Conservation (phyloP, 2,329 filamentous ascomycete species). For the Fusarium oxysporum region DNA sequence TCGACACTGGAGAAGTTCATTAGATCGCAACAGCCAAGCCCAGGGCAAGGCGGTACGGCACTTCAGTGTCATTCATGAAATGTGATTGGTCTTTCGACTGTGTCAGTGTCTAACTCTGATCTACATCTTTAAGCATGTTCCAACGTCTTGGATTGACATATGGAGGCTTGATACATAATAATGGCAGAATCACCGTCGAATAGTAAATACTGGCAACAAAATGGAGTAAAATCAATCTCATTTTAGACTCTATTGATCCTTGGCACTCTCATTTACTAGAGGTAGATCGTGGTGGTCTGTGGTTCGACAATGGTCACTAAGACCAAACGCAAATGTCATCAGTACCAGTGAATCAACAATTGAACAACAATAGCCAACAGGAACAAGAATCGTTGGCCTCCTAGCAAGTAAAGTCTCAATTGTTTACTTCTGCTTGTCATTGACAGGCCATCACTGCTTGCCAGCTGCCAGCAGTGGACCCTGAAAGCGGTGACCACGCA, state of each 20-base stretch:
- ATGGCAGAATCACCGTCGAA: neutral
- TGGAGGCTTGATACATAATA: rapidly evolving
- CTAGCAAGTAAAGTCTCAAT: neutral
- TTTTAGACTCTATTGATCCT: conserved; percentile 19
- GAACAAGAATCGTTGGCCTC: neutral
- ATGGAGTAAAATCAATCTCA: conserved; percentile 25
- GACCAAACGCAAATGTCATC: neutral
- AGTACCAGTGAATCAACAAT: neutral
- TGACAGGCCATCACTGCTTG: neutral
- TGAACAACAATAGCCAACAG: neutral
- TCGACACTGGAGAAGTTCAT: neutral
- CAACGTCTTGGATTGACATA: neutral
- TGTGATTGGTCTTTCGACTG: conserved; percentile 9
- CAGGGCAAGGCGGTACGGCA: neutral
- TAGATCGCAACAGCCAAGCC: neutral
- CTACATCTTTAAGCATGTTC: neutral
- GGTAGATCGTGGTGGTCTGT: neutral
- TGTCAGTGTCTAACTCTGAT: neutral
- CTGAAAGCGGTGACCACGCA: conserved; percentile 1
- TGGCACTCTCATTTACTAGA: conserved; percentile 9
- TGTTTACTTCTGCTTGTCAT: neutral
- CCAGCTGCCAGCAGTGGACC: conserved; percentile 15
- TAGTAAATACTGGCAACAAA: neutral
- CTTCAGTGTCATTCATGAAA: conserved; percentile 18
- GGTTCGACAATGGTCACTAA: neutral